These are phyloP conservation scores for Schizothecium vesticola DNA, from an alignment of 495 filamentous ascomycete species.

Conservation along the genomic window DNA sequence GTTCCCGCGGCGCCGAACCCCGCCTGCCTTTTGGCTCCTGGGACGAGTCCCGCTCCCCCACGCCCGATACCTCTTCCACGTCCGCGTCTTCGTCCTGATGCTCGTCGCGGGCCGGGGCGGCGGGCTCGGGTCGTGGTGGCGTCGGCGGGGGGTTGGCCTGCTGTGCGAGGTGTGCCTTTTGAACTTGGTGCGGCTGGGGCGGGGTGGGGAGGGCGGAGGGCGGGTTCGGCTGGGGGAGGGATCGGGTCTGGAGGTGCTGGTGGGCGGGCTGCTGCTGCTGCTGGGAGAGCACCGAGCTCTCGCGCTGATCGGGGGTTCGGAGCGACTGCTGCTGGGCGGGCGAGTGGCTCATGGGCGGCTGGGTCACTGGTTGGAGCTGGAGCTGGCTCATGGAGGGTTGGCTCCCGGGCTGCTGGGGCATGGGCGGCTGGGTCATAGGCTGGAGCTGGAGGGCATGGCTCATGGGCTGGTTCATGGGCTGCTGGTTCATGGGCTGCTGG, in stretches of 20 bases:
- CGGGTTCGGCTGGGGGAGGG: constrained; percentile 24
- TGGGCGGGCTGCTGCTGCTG: constrained; percentile 24
- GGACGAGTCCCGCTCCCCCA: constrained; percentile 33
- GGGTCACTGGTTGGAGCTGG: constrained; percentile 21
- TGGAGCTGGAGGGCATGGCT: constrained; percentile 6
- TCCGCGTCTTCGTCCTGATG: constrained; percentile 43
- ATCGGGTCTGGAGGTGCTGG: constrained; percentile 22
- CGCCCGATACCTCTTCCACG: constrained; percentile 33
- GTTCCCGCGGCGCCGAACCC: constrained; percentile 39
- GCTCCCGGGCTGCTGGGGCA: constrained; percentile 19
- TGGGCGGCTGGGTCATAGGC: constrained; percentile 18
- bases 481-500: constrained; percentile 17
- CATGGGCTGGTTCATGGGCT: constrained; percentile 8
- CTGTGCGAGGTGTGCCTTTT: constrained; percentile 21
- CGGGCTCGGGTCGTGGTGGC: constrained; percentile 34
- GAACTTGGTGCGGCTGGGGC: constrained; percentile 23
- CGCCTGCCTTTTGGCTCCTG: constrained; percentile 41
- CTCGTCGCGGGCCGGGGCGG: constrained; percentile 27
- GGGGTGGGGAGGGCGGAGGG: constrained; percentile 22
- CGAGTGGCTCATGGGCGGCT: constrained; percentile 14
- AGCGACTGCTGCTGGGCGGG: constrained; percentile 24
- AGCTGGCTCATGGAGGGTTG: constrained; percentile 18
- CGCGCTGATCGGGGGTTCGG: constrained; percentile 28
- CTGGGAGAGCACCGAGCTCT: constrained; percentile 27
- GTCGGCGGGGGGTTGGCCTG: constrained; percentile 33